These are phyloP conservation scores for Linum tenue DNA, from an alignment of 345 rosid species.

Conservation along the genomic window DNA sequence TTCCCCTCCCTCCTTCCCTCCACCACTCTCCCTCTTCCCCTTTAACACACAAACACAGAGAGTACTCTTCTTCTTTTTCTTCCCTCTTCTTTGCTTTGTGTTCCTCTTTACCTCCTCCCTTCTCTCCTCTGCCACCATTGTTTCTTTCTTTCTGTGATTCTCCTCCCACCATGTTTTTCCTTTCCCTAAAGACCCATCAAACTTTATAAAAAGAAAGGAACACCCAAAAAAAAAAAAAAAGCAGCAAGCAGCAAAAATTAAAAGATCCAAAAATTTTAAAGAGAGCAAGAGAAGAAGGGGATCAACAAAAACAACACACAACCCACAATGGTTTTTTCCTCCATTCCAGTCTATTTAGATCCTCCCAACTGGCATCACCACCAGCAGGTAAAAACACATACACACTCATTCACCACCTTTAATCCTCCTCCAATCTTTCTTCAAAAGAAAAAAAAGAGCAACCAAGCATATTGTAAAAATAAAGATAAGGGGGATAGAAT, in stretches of 20 bases:
- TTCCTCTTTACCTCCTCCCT: constrained; percentile 20
- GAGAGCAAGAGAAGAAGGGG: neutral
- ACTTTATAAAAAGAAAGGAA: constrained; percentile 44
- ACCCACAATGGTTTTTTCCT: constrained; percentile 56
- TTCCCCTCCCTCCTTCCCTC: constrained; percentile 27
- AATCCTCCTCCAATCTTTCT: constrained; percentile 4
- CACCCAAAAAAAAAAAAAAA: constrained; percentile 15
- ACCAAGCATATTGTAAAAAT: constrained; percentile 17
- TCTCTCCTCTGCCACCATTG: constrained; percentile 35
- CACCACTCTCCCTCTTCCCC: neutral
- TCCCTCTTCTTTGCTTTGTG: too few species aligned
- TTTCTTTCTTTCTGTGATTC: constrained; percentile 46
- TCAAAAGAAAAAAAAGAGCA: constrained; percentile 7
- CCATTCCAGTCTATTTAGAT: constrained; percentile 55
- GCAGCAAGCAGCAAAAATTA: constrained; percentile 12
- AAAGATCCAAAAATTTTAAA: neutral
- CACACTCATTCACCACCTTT: constrained; percentile 21
- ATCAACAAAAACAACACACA: neutral
- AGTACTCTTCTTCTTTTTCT: too few species aligned
- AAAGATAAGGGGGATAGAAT: constrained; percentile 8
- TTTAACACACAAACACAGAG: too few species aligned
- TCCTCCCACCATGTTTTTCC: constrained; percentile 40
- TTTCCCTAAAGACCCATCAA: constrained; percentile 49
- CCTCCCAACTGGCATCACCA: constrained; percentile 44
- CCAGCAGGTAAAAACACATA: constrained; percentile 46